Percentiles rank a stretch among this genome's conserved stretches.
phyloP scores from a whole-genome alignment of 1,284 basidiomycete species.

The Entoloma clypeatum region DNA sequence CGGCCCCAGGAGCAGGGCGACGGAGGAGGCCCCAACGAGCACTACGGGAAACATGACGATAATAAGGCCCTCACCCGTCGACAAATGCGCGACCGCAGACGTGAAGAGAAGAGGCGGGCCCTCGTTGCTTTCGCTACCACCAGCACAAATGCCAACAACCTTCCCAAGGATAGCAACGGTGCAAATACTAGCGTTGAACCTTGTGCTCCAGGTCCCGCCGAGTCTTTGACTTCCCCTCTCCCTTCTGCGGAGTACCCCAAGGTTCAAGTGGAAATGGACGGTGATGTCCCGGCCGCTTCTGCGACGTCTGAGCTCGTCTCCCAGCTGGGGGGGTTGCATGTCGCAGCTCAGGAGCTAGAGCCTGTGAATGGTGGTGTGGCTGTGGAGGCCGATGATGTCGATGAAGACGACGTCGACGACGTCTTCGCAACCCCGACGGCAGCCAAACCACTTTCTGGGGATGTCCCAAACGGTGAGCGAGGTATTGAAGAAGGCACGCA shows the following conservation, averaged over 20 bases:
- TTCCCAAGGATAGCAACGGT: no score
- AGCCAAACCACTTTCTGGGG: constrained; percentile 12
- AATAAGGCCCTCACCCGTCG: constrained; percentile 38
- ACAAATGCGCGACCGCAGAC: constrained; percentile 47
- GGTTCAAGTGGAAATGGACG: no score
- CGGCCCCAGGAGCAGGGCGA: constrained; percentile 1
- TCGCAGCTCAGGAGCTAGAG: constrained; percentile 22
- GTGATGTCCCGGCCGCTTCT: constrained; percentile 2
- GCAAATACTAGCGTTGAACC: no score
- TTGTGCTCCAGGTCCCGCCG: no score
- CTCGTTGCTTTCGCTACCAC: constrained; percentile 26
- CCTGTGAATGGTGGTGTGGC: background rate
- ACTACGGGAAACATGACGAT: constrained; percentile 17
- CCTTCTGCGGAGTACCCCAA: no score
- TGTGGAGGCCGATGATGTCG: background rate
- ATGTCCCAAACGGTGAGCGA: no score
- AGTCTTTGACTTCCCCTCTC: constrained; percentile 8
- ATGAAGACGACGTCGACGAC: constrained; percentile 34
- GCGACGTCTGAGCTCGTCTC: constrained; percentile 15
- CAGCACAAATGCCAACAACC: constrained; percentile 11
- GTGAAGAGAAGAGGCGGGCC: constrained; percentile 30
- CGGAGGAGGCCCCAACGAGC: constrained; percentile 14
- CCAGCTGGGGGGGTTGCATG: constrained; percentile 31
- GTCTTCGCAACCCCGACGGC: constrained; percentile 35
- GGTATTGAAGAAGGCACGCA: constrained; percentile 11